Conservation (phyloP, 2,329 filamentous ascomycete genomes). For the Verticillium isaacii region DNA sequence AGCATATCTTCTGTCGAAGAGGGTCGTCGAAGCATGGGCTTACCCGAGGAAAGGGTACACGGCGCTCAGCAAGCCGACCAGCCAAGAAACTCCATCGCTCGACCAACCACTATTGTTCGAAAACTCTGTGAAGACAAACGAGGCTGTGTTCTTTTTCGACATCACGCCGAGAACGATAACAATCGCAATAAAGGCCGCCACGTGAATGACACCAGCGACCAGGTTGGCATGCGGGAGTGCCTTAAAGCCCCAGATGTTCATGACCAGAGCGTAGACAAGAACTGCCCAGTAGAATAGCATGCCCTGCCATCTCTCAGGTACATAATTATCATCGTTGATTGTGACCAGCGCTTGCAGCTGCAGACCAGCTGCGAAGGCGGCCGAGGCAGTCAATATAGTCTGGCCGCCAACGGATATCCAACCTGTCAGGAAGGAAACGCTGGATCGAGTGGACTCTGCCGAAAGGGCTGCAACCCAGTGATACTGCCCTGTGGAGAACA, state of each 20-base stretch:
- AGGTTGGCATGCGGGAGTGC: constrained; percentile 30
- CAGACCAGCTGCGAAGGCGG: constrained; percentile 39
- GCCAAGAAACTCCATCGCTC: constrained; percentile 24
- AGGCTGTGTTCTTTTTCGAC: constrained; percentile 21
- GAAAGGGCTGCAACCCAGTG: constrained; percentile 38
- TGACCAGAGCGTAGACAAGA: constrained; percentile 25
- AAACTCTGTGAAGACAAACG: constrained; percentile 26
- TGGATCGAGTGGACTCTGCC: constrained; percentile 23
- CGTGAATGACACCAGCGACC: constrained; percentile 20
- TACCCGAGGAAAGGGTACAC: constrained; percentile 29
- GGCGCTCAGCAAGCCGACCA: constrained; percentile 24
- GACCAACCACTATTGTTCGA: constrained; percentile 26
- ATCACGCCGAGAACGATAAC: constrained; percentile 23
- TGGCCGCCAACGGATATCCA: constrained; percentile 43
- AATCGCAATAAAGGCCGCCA: constrained; percentile 20
- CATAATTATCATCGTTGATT: constrained; percentile 34
- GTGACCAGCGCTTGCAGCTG: constrained; percentile 37
- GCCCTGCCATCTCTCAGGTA: constrained; percentile 36
- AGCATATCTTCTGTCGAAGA: neutral
- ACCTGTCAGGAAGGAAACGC: constrained; percentile 34
- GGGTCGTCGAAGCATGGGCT: neutral
- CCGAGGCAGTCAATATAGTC: constrained; percentile 39
- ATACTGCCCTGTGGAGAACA: constrained; percentile 29
- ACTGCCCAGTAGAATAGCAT: constrained; percentile 43
- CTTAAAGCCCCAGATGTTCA: constrained; percentile 37